Percentiles rank a stretch among this genome's conserved stretches.
Conservation (phyloP, 2,329 filamentous ascomycete species). For the Lizonia empirigonia region DNA sequence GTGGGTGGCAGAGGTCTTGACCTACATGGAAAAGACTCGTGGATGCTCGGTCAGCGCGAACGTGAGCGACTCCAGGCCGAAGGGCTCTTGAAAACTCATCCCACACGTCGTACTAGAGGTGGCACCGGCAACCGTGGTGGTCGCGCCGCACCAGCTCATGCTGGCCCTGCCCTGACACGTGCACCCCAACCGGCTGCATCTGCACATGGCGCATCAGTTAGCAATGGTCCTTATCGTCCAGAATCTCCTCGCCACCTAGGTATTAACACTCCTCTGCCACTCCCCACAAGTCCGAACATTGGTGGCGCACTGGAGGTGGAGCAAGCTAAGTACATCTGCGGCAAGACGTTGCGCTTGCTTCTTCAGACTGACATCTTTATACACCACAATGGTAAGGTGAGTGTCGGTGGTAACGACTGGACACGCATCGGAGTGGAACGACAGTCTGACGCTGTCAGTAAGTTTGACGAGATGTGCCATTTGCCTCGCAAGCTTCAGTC, state of each 20-base stretch:
- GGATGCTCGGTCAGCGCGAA: constrained; percentile 27
- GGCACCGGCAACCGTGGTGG: constrained; percentile 1
- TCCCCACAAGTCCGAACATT: constrained; percentile 6
- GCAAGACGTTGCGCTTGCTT: constrained; percentile 34
- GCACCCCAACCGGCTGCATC: background rate
- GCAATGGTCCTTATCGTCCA: background rate
- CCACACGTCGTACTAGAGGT: constrained; percentile 3
- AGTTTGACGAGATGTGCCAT: constrained; percentile 37
- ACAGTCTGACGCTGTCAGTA: constrained; percentile 26
- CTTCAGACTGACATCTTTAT: constrained; percentile 40
- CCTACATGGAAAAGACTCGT: constrained; percentile 26
- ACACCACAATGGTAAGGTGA: constrained; percentile 32
- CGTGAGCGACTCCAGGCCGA: constrained; percentile 24
- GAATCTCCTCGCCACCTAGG: background rate
- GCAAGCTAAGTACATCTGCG: constrained; percentile 32
- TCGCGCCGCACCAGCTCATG: background rate
- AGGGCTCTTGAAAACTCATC: constrained; percentile 16
- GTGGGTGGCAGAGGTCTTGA: constrained; percentile 30
- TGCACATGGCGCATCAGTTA: background rate
- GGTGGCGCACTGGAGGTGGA: constrained; percentile 30
- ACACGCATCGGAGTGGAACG: constrained; percentile 30
- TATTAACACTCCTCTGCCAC: background rate
- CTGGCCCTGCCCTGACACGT: background rate
- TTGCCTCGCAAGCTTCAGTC: constrained; percentile 33
- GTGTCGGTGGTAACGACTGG: constrained; percentile 31